These are phyloP conservation scores for Rhytidiadelphus loreus DNA, from an alignment of 225 moss, liverwort and hornwort species.

Conservation along the genomic window DNA sequence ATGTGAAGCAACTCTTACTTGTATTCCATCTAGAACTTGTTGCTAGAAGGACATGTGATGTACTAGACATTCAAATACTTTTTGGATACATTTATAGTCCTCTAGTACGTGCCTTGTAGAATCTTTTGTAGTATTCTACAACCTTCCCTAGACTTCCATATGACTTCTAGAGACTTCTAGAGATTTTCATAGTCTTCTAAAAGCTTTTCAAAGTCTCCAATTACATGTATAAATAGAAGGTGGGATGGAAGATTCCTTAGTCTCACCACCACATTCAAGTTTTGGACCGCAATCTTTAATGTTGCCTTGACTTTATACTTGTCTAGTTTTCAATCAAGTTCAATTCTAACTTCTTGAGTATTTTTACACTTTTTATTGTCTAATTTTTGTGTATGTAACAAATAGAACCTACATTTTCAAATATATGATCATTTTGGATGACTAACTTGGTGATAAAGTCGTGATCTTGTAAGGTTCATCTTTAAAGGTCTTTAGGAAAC, in stretches of 20 bases:
- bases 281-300: background rate
- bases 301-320: background rate
- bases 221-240: background rate
- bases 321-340: background rate
- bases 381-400: no score
- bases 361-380: no score
- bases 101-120: background rate
- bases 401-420: no score
- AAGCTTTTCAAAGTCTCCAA: background rate
- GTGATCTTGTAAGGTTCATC: no score
- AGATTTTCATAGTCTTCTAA: rapidly evolving
- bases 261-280: background rate
- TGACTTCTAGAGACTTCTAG: background rate
- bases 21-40: no score
- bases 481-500: no score
- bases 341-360: background rate
- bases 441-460: no score
- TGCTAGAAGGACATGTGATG: no score
- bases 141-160: no score
- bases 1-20: no score
- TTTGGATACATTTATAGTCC: background rate
- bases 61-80: no score
- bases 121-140: background rate
- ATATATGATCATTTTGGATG: no score
- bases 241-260: rapidly evolving